These are phyloP conservation scores for Houttuynia cordata DNA, from an alignment of 164 flowering plant genomes.

Conservation along the genomic window DNA sequence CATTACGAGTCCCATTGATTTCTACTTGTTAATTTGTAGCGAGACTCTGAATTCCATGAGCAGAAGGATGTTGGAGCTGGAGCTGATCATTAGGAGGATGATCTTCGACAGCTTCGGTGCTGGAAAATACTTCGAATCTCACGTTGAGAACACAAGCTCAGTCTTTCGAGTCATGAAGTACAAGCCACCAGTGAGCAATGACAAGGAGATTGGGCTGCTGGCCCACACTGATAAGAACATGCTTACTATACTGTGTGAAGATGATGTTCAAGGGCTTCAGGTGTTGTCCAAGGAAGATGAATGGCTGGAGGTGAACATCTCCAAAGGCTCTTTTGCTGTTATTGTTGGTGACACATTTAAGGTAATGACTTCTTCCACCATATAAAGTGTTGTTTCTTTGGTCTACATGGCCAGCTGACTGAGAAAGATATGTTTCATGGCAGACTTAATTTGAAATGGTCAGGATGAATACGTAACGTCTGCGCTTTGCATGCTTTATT, in stretches of 20 bases:
- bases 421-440: too few relatives aligned
- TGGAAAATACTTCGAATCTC: conserved; percentile 5
- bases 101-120: conserved; percentile 14
- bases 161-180: conserved; percentile 36
- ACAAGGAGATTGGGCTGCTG: conserved; percentile 16
- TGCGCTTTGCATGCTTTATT: too few relatives aligned
- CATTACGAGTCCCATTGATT: too few relatives aligned
- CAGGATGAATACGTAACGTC: too few relatives aligned
- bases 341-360: conserved; percentile 32
- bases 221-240: conserved; percentile 25
- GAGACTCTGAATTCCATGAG: conserved; percentile 19
- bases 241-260: conserved; percentile 9
- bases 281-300: conserved; percentile 22
- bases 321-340: conserved; percentile 15
- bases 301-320: conserved; percentile 18
- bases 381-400: too few relatives aligned
- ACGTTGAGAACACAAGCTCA: conserved; percentile 5
- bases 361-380: conserved; percentile 10
- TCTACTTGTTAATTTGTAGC: conserved; percentile 1
- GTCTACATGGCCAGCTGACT: too few relatives aligned
- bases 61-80: conserved; percentile 25
- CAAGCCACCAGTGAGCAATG: conserved; percentile 8
- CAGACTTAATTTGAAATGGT: too few relatives aligned
- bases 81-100: conserved; percentile 11
- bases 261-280: conserved; percentile 30